Conservation (phyloP, 1,284 basidiomycete species). For the Trichosporon inkin region DNA sequence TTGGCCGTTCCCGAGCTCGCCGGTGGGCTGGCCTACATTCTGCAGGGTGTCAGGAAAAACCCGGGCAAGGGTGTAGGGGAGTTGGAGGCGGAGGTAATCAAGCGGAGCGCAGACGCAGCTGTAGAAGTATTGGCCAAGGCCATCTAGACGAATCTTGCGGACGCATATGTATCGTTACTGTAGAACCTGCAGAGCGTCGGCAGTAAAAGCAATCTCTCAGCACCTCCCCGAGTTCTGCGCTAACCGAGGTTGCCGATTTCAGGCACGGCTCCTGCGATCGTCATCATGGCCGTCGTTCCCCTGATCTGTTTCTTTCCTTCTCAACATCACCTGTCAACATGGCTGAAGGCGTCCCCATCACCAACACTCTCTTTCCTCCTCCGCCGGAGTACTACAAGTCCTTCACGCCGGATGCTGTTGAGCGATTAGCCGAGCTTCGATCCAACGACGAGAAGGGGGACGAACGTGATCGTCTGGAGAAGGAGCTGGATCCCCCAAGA, state of each 20-base stretch:
- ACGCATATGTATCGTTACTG: background rate
- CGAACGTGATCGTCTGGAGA: slow-evolving; percentile 22
- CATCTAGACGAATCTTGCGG: slow-evolving; percentile 17
- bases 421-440: slow-evolving; percentile 24
- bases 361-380: slow-evolving; percentile 48
- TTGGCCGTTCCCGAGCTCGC: slow-evolving; percentile 38
- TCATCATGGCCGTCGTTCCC: background rate
- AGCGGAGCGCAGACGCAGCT: slow-evolving; percentile 63
- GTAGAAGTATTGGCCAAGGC: slow-evolving; percentile 58
- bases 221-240: no score
- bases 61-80: slow-evolving; percentile 50
- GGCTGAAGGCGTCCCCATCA: slow-evolving; percentile 32
- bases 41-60: slow-evolving; percentile 60
- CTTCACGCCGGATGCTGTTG: slow-evolving; percentile 31
- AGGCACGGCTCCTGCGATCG: background rate
- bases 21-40: slow-evolving; percentile 41
- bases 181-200: no score
- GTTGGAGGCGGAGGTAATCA: slow-evolving; percentile 54
- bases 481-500: slow-evolving; percentile 29
- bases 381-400: slow-evolving; percentile 43
- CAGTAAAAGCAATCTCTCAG: background rate
- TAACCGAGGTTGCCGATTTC: background rate
- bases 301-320: background rate
- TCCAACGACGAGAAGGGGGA: slow-evolving; percentile 17
- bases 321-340: slow-evolving; percentile 10